These are phyloP conservation scores for Dactylellina leptospora DNA, from an alignment of 2,329 filamentous ascomycete genomes.

Conservation along the genomic window DNA sequence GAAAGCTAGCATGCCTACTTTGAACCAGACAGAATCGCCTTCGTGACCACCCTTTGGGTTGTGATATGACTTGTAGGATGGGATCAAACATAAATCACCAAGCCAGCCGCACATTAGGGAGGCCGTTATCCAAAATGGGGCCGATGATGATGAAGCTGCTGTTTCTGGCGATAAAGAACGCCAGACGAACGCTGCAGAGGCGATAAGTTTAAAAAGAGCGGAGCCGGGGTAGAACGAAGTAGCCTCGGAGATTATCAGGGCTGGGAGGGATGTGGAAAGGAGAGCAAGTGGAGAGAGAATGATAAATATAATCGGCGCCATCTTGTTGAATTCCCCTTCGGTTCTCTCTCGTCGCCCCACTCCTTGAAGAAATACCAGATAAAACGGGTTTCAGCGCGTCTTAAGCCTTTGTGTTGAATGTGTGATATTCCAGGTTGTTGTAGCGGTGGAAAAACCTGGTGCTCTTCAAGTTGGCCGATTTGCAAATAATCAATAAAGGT, in stretches of 20 bases:
- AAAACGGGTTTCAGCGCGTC: no score
- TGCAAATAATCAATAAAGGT: no score
- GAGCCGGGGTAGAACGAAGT: slow-evolving; percentile 34
- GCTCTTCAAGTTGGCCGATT: no score
- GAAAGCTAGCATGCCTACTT: slow-evolving; percentile 50
- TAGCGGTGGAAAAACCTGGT: no score
- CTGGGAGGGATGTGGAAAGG: slow-evolving; percentile 16
- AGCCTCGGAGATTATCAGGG: slow-evolving; percentile 39
- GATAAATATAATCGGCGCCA: slow-evolving; percentile 16
- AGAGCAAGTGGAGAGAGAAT: slow-evolving; percentile 20
- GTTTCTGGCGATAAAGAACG: slow-evolving; percentile 11
- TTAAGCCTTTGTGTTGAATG: no score
- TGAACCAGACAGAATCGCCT: slow-evolving; percentile 46
- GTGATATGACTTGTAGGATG: slow-evolving; percentile 31
- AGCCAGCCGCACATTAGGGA: slow-evolving; percentile 30
- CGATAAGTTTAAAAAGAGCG: slow-evolving; percentile 28
- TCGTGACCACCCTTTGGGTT: slow-evolving; percentile 35
- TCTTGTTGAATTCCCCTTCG: slow-evolving; percentile 18
- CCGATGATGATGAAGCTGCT: background rate
- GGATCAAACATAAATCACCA: slow-evolving; percentile 45
- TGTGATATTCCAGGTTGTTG: no score
- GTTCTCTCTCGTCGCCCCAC: no score
- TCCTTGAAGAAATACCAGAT: no score
- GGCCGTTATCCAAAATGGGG: slow-evolving; percentile 25
- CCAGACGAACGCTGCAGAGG: slow-evolving; percentile 43